These are phyloP conservation scores for Gautieria morchelliformis DNA, from an alignment of 768 basidiomycete genomes.

Conservation along the genomic window DNA sequence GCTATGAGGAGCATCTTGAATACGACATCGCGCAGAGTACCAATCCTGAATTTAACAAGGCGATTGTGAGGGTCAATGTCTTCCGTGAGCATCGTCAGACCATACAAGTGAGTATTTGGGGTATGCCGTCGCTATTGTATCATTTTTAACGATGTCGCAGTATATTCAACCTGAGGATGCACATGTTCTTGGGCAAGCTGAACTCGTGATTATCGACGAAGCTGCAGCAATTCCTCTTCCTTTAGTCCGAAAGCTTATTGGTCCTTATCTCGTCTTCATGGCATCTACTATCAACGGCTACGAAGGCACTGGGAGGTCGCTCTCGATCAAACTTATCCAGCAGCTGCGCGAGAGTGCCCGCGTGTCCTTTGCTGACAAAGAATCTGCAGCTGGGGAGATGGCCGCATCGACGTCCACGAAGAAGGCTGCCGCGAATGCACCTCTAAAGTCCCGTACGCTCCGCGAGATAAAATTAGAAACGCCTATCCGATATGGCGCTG, in stretches of 20 bases:
- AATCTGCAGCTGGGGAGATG: slow-evolving; percentile 32
- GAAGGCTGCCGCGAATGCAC: slow-evolving; percentile 46
- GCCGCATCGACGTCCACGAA: slow-evolving; percentile 28
- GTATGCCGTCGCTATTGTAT: neutral
- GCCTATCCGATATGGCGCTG: slow-evolving; percentile 84
- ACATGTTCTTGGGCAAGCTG: slow-evolving; percentile 95
- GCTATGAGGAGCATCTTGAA: slow-evolving; percentile 95
- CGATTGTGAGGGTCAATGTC: slow-evolving; percentile 90
- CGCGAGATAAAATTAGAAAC: slow-evolving; percentile 92
- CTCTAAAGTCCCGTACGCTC: slow-evolving; percentile 63
- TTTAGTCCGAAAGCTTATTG: slow-evolving; percentile 89
- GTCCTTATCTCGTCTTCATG: slow-evolving; percentile 93
- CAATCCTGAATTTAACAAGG: slow-evolving; percentile 90
- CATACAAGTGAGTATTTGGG: slow-evolving; percentile 57
- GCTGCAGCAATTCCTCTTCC: slow-evolving; percentile 97
- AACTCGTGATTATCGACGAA: slow-evolving; percentile 95
- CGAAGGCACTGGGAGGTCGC: slow-evolving; percentile 97
- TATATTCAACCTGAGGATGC: slow-evolving; percentile 98
- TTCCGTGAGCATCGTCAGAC: slow-evolving; percentile 93
- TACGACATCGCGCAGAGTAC: slow-evolving; percentile 94
- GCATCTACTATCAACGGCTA: slow-evolving; percentile 99
- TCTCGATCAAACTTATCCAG: slow-evolving; percentile 95
- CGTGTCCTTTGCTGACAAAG: slow-evolving; percentile 63
- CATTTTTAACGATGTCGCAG: slow-evolving; percentile 29
- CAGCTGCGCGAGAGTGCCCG: slow-evolving; percentile 89